phyloP scores from a whole-genome alignment of 2,329 filamentous ascomycete species.

The Xylariaceae sp. region DNA sequence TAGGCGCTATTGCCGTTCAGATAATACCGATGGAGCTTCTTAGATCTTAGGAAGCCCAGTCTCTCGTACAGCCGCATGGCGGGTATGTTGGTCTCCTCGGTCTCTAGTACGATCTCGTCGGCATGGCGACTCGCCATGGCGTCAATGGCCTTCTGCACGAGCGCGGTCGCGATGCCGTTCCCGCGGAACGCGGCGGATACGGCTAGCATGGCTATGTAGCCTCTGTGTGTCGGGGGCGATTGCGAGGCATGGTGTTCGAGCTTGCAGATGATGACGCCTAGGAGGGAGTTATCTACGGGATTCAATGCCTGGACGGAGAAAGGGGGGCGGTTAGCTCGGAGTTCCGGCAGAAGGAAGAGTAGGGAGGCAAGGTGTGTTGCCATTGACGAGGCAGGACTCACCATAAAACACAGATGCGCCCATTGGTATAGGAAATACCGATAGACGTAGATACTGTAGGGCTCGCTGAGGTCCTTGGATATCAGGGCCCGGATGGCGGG shows the following conservation, averaged over 20 bases:
- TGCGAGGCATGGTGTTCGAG: conserved; percentile 84
- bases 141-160: conserved; percentile 88
- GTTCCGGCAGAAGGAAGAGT: background rate
- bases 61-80: conserved; percentile 91
- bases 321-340: conserved; percentile 14
- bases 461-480: conserved; percentile 92
- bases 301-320: conserved; percentile 48
- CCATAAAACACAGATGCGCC: conserved; percentile 96
- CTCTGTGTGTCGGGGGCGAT: conserved; percentile 66
- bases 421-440: conserved; percentile 97
- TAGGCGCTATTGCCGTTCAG: conserved; percentile 95
- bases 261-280: conserved; percentile 93
- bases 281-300: conserved; percentile 56
- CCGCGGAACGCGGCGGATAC: conserved; percentile 75
- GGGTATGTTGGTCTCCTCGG: conserved; percentile 84
- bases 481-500: conserved; percentile 87
- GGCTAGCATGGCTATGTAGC: conserved; percentile 99
- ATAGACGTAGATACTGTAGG: conserved; percentile 99
- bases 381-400: conserved; percentile 34
- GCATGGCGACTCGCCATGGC: conserved; percentile 79
- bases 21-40: conserved; percentile 91
- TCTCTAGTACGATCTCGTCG: conserved; percentile 94
- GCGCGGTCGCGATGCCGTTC: conserved; percentile 76
- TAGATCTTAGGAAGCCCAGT: conserved; percentile 85
- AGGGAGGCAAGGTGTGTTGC: too few relatives aligned